Evolutionary conservation across 768 basidiomycete species (phyloP), one percentile per base, ranked within the genome.

Genomic region (Sporobolomyces phaffii): DNA sequence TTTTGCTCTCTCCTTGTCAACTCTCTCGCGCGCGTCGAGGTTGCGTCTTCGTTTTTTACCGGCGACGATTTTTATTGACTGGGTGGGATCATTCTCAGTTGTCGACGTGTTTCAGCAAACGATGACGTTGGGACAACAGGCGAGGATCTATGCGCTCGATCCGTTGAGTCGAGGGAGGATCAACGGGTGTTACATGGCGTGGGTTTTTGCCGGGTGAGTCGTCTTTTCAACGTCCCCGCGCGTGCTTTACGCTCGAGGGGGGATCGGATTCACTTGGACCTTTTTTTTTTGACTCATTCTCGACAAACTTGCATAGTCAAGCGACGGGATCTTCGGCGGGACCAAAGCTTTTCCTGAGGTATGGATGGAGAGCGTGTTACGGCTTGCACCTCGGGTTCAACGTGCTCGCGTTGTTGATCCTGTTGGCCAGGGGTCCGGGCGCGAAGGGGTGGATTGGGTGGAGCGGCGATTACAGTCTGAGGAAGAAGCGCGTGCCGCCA

Each of bases 131-230:
- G 78, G 56, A 4, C 48, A 66, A 15, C 65, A 66, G 33, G 52
- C 34, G 7, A 40, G 65, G 6, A 49, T 66, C 38, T 66, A 60
- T n/a, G 36, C 44, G 56, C 72, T 80, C 24, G 77, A 80, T 62
- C 77, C 79, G 0, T 71, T 78, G 43, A 86, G 87, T 9, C 79
- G 86, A 56, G 82, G 89, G 7, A 82, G 90, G 28, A 72, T 93
- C 22, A 91, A 92, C 72, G 89, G 89, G 0, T 81, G 89, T 40
- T 81, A 85, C 50, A 83, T 91, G 59, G 29, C 47, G 11, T 45
- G 54, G 24, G 62, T 58, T 18, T 63, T 63, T n/a, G 61, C 61
- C 1, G 41, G 52, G n/a, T n/a, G n/a, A n/a, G n/a, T n/a, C n/a
- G n/a, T n/a, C n/a, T n/a, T n/a, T n/a, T n/a, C n/a, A n/a, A n/a